Base-by-base conservation (phyloP, 495 filamentous ascomycete species). In the Chaetomium tenue region DNA sequence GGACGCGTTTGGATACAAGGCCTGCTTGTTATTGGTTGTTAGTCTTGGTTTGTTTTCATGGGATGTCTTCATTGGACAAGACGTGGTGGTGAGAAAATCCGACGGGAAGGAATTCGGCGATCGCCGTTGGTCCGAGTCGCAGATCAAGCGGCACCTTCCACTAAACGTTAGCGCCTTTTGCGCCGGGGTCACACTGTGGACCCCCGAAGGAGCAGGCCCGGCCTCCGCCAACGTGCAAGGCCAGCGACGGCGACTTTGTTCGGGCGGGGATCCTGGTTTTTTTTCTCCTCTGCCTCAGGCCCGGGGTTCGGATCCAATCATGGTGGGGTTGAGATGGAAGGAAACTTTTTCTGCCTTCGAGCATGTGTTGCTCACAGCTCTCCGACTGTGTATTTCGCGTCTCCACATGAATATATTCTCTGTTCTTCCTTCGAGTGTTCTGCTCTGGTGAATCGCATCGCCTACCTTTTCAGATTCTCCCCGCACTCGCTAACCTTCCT, bases 311-410 rank as follows among this genome's bases (percentile, higher is more conserved):
- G 22, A 37, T 5, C 55, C 40, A 26, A 16, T 23, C 44, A 40
- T 59, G 60, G 60, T 59, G 65, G 65, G 60, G 60, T 66, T 47
- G 25, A 40, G 46, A 12, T 33, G 18, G 51, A 39, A 53, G 42
- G 48, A 55, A 63, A 60, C 59, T 60, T 66, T 66, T 66, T 66
- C 39, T 51, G 12, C 48, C 57, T 58, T 58, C 54, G 12, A 26
- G 20, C 47, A 52, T 51, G 47, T 15, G 5, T 52, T 20, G 18
- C 18, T 50, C 8, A 30, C 1, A n/a, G 30, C 37, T 50, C 13
- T 30, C n/a, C 8, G 2, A 16, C 11, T 25, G 7, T 39, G 33
- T 18, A 11, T 42, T 44, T 26, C 6, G 2, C 16, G n/a, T 42
- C 37, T 25, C 9, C 46, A 40, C 48, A 26, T 23, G 20, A 25